Conservation (phyloP, 768 basidiomycete genomes). For the Clitopilus passeckerianus region DNA sequence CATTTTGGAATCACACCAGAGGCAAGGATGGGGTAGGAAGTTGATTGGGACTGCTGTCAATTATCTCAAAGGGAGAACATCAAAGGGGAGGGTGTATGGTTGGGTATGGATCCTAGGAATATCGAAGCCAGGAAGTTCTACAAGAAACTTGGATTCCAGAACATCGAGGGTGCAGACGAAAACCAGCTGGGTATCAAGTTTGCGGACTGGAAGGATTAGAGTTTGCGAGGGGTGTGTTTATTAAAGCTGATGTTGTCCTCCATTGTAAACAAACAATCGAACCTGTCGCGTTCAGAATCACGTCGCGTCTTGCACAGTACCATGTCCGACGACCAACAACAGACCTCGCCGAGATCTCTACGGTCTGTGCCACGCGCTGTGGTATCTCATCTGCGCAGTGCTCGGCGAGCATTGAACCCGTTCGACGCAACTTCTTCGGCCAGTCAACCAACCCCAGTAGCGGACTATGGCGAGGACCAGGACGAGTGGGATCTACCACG, state of each 20-base stretch:
- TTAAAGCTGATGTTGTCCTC: constrained; percentile 5
- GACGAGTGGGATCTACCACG: not conserved
- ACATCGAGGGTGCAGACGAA: constrained; percentile 45
- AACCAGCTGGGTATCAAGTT: constrained; percentile 54
- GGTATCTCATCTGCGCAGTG: not conserved
- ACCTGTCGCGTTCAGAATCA: constrained; percentile 6
- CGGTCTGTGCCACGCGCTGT: constrained; percentile 1
- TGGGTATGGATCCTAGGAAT: constrained; percentile 67
- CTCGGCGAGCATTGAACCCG: constrained; percentile 3
- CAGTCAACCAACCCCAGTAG: constrained; percentile 1
- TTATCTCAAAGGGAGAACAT: constrained; percentile 40
- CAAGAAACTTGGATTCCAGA: constrained; percentile 52
- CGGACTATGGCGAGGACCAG: not conserved
- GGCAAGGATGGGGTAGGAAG: constrained; percentile 66
- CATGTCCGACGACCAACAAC: constrained; percentile 2
- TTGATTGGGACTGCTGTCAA: constrained; percentile 52
- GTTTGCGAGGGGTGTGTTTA: not conserved
- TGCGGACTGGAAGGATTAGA: constrained; percentile 21
- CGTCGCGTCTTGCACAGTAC: constrained; percentile 2
- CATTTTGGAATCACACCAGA: constrained; percentile 61
- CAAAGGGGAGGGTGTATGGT: constrained; percentile 53
- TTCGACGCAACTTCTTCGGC: not conserved
- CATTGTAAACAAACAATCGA: constrained; percentile 6
- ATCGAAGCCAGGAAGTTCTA: constrained; percentile 58
- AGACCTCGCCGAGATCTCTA: not conserved